phyloP scores from a whole-genome alignment of 495 filamentous ascomycete genomes.

The Astrocystis sublimbata region DNA sequence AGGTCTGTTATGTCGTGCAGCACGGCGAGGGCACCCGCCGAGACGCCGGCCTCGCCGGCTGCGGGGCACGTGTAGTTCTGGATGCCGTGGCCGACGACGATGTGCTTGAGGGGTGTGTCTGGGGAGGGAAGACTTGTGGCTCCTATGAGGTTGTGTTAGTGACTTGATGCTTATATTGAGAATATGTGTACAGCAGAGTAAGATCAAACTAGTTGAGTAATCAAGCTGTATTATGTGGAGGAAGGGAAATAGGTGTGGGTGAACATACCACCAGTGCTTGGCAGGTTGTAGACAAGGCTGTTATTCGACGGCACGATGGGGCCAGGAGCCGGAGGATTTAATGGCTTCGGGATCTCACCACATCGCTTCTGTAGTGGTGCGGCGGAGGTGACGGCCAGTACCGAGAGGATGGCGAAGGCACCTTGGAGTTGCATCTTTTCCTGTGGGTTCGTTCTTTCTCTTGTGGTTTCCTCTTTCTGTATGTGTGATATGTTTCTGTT shows the following conservation, averaged over 20 bases:
- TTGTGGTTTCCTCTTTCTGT: background rate
- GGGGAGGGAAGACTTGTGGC: conserved; percentile 49
- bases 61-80: conserved; percentile 74
- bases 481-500: no score
- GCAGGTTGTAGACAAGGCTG: conserved; percentile 21
- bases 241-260: no score
- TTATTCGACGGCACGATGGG: no score
- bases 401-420: conserved; percentile 29
- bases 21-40: conserved; percentile 64
- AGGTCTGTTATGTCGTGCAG: conserved; percentile 61
- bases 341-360: conserved; percentile 1
- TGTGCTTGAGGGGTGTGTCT: conserved; percentile 54
- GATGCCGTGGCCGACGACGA: conserved; percentile 69
- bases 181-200: no score
- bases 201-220: no score
- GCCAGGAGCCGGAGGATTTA: conserved; percentile 7
- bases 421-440: conserved; percentile 29
- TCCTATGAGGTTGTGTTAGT: conserved; percentile 17
- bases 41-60: conserved; percentile 33
- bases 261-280: conserved; percentile 33
- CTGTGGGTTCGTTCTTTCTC: background rate
- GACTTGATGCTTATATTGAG: no score
- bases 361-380: conserved; percentile 30
- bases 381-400: conserved; percentile 36
- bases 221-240: no score